These are phyloP conservation scores for Fusarium temperatum DNA, from an alignment of 2,329 filamentous ascomycete genomes.

Conservation along the genomic window DNA sequence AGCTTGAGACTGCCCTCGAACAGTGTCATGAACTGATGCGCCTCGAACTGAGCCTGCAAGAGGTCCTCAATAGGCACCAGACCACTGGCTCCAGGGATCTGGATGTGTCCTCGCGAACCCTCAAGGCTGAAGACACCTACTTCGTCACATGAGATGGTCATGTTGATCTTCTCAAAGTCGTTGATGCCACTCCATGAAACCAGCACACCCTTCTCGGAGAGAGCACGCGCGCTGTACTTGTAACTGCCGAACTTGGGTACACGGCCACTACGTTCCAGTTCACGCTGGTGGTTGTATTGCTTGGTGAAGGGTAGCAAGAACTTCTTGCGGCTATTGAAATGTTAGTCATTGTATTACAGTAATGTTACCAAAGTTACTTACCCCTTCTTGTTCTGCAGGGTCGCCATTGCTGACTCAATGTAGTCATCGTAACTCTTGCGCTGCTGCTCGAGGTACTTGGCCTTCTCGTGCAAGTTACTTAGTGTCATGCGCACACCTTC, in stretches of 20 bases:
- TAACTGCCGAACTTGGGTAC: slow-evolving; percentile 97
- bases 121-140: slow-evolving; percentile 95
- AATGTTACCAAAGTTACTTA: slow-evolving; percentile 51
- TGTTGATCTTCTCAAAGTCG: slow-evolving; percentile 85
- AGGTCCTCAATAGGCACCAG: slow-evolving; percentile 91
- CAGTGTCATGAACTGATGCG: slow-evolving; percentile 93
- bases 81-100: slow-evolving; percentile 92
- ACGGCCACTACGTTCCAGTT: slow-evolving; percentile 89
- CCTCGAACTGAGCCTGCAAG: slow-evolving; percentile 96
- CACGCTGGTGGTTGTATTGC: slow-evolving; percentile 97
- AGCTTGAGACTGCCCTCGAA: slow-evolving; percentile 87
- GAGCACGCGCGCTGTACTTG: slow-evolving; percentile 91
- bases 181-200: slow-evolving; percentile 88
- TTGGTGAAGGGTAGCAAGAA: slow-evolving; percentile 97
- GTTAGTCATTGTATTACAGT: slow-evolving; percentile 23
- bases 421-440: slow-evolving; percentile 99
- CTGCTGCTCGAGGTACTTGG: slow-evolving; percentile 91
- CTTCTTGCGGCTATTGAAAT: slow-evolving; percentile 76
- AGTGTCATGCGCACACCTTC: slow-evolving; percentile 84
- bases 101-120: slow-evolving; percentile 89
- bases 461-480: slow-evolving; percentile 82
- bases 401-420: slow-evolving; percentile 98
- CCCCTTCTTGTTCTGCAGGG: slow-evolving; percentile 95
- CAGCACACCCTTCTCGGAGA: slow-evolving; percentile 93
- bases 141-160: slow-evolving; percentile 93